These are phyloP conservation scores for Actinidia chinensis DNA, from an alignment of 179 eudicot genomes.

Conservation along the genomic window DNA sequence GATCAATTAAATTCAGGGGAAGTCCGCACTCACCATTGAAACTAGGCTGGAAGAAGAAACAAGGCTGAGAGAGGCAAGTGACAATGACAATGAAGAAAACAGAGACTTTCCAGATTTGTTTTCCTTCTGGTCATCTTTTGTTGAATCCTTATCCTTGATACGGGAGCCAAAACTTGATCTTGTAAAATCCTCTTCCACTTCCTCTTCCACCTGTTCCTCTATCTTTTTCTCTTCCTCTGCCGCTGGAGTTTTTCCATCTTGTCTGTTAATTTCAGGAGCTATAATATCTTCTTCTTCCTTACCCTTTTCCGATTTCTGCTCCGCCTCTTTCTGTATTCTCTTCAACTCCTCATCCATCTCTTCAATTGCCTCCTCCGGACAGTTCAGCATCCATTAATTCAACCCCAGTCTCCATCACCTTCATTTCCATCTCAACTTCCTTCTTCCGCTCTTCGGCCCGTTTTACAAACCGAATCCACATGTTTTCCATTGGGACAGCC, in stretches of 20 bases:
- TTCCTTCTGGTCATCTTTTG: conserved; percentile 37
- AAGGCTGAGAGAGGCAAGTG: conserved; percentile 49
- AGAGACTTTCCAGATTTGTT: conserved; percentile 53
- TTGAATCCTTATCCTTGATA: conserved; percentile 30
- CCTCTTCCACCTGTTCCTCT: conserved; percentile 49
- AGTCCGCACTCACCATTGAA: conserved; percentile 46
- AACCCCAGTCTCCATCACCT: conserved; percentile 53
- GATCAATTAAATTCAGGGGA: neutral
- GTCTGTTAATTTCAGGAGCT: conserved; percentile 24
- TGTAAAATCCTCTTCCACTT: conserved; percentile 54
- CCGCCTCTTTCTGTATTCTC: conserved; percentile 59
- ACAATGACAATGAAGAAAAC: conserved; percentile 58
- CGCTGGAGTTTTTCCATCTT: conserved; percentile 30
- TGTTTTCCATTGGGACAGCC: conserved; percentile 27
- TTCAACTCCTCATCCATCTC: conserved; percentile 66
- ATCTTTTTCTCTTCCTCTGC: conserved; percentile 35
- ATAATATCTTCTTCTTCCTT: conserved; percentile 37
- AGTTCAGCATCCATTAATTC: conserved; percentile 64
- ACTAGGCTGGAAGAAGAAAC: conserved; percentile 44
- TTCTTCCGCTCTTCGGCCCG: conserved; percentile 49
- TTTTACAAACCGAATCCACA: conserved; percentile 42
- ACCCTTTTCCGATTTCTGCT: conserved; percentile 43
- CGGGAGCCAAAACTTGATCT: conserved; percentile 80
- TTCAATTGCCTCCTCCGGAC: conserved; percentile 64
- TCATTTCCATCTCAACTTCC: conserved; percentile 37